Conservation (phyloP, 2,329 filamentous ascomycete species). For the Botrytis squamosa region DNA sequence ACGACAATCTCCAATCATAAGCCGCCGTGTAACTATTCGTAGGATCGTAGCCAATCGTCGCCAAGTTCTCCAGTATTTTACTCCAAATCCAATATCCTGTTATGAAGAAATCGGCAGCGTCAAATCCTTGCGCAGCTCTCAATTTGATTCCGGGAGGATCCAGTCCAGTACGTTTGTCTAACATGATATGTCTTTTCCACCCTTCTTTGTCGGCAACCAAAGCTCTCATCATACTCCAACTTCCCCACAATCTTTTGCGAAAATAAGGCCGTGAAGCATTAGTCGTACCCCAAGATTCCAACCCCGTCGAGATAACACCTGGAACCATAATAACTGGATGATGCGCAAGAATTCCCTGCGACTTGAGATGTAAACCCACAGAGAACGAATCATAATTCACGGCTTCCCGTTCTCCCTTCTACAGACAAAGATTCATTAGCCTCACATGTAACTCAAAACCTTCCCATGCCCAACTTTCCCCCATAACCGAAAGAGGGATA, state of each 20-base stretch:
- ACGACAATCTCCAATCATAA: slow-evolving; percentile 92
- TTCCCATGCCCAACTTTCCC: not conserved
- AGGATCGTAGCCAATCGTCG: slow-evolving; percentile 93
- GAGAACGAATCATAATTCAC: slow-evolving; percentile 93
- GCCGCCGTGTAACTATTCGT: slow-evolving; percentile 68
- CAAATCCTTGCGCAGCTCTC: slow-evolving; percentile 91
- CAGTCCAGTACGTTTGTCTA: slow-evolving; percentile 86
- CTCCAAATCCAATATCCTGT: slow-evolving; percentile 90
- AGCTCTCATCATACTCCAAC: slow-evolving; percentile 98
- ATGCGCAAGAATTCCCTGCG: slow-evolving; percentile 76
- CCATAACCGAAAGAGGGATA: slow-evolving; percentile 8
- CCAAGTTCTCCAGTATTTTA: slow-evolving; percentile 96
- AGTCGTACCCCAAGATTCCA: slow-evolving; percentile 94
- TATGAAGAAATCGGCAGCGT: slow-evolving; percentile 94
- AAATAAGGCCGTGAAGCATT: slow-evolving; percentile 87
- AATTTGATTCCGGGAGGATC: slow-evolving; percentile 88
- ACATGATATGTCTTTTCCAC: slow-evolving; percentile 97
- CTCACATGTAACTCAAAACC: not conserved
- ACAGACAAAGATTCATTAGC: slow-evolving; percentile 22
- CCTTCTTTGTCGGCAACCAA: slow-evolving; percentile 87
- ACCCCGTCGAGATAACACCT: slow-evolving; percentile 92
- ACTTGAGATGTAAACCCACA: slow-evolving; percentile 77
- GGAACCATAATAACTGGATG: slow-evolving; percentile 97
- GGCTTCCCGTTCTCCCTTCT: slow-evolving; percentile 83
- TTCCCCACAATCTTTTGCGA: slow-evolving; percentile 91